A percentile compares a stretch with the other conserved stretches of the same genome.
Conservation (phyloP, 2,329 filamentous ascomycete genomes). For the Diaporthe sp. region DNA sequence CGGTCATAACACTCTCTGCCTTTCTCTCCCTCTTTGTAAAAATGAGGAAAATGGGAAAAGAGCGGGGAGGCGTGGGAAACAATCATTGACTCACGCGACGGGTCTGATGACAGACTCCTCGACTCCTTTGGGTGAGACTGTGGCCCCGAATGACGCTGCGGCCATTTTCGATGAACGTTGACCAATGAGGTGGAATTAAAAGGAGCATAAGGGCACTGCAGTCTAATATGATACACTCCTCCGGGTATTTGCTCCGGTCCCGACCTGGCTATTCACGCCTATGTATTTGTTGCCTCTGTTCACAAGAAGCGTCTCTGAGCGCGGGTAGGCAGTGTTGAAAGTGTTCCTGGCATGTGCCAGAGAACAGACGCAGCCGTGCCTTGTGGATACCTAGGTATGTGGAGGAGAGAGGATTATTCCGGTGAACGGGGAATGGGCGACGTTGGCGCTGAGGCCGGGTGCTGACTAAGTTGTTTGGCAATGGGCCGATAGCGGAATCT, state of each 20-base stretch:
- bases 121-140: neutral
- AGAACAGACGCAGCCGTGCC: too few relatives aligned
- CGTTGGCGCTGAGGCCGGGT: neutral
- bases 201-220: too few relatives aligned
- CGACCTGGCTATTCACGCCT: neutral
- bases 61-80: neutral
- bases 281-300: too few relatives aligned
- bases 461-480: neutral
- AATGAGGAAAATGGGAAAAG: too few relatives aligned
- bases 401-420: neutral
- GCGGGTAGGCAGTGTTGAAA: too few relatives aligned
- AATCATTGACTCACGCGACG: constrained; percentile 39
- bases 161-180: neutral
- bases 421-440: neutral
- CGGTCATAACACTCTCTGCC: neutral
- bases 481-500: constrained; percentile 7
- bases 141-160: neutral
- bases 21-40: too few relatives aligned
- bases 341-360: too few relatives aligned
- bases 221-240: neutral
- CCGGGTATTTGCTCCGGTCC: neutral
- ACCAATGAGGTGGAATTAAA: neutral
- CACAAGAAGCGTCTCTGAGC: neutral
- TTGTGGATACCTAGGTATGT: neutral
- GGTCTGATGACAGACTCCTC: constrained; percentile 34